Evolutionary conservation across 1,139 yeast species (phyloP).

Genomic region (Blastobotrys ciferrii): DNA sequence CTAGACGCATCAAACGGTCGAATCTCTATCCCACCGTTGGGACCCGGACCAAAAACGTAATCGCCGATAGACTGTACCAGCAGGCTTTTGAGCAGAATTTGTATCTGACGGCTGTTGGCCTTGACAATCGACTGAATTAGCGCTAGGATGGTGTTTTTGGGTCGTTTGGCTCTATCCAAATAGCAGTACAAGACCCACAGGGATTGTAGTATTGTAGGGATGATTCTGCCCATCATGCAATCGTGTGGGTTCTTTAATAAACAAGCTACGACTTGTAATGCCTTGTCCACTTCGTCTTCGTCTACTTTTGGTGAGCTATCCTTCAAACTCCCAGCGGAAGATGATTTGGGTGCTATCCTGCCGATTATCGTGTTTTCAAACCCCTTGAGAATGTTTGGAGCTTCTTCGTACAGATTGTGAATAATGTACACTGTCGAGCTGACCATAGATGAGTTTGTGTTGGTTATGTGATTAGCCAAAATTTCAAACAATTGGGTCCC

Average conservation of each 20-base stretch:
- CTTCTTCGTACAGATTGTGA: conserved; percentile 52
- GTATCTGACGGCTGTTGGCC: neutral
- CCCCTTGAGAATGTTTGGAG: conserved; percentile 59
- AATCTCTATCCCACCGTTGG: conserved; percentile 57
- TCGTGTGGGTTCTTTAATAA: conserved; percentile 48
- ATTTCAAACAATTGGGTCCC: conserved; percentile 60
- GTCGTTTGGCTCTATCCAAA: conserved; percentile 41
- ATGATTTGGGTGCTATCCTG: conserved; percentile 18
- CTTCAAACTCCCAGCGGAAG: neutral
- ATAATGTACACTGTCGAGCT: conserved; percentile 59
- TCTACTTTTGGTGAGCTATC: too few species aligned
- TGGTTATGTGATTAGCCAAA: conserved; percentile 30
- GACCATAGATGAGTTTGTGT: conserved; percentile 41
- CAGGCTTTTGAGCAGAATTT: conserved; percentile 6
- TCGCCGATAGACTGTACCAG: conserved; percentile 13
- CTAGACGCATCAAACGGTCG: conserved; percentile 14
- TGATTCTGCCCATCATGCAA: conserved; percentile 31
- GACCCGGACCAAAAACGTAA: conserved; percentile 45
- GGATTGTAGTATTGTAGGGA: conserved; percentile 38
- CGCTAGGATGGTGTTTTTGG: conserved; percentile 36
- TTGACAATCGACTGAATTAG: conserved; percentile 18
- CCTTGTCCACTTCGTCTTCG: conserved; percentile 57
- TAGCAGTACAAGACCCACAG: conserved; percentile 66
- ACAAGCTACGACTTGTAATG: conserved; percentile 63
- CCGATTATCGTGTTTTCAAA: conserved; percentile 38